These are phyloP conservation scores for Dryas alaskensis DNA, from an alignment of 306 rosid species.

Conservation along the genomic window DNA sequence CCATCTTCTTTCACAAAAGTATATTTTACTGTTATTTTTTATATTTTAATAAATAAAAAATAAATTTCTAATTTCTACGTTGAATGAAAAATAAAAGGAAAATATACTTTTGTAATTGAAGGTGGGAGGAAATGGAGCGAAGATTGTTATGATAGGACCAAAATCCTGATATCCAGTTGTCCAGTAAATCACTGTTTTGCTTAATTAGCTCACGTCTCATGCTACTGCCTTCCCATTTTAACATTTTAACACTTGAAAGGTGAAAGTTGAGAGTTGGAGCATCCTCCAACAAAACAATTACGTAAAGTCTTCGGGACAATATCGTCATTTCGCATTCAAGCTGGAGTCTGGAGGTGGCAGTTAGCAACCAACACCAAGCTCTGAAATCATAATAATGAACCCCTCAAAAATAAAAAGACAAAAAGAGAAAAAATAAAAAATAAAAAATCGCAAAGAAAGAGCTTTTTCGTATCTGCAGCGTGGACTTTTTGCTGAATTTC, in stretches of 20 bases:
- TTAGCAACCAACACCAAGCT: constrained; percentile 2
- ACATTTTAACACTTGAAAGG: neutral
- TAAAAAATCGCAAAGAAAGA: neutral
- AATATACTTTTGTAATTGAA: too few relatives aligned
- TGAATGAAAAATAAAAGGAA: too few relatives aligned
- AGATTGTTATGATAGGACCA: neutral
- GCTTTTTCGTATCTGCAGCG: constrained; percentile 36
- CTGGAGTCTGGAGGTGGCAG: neutral
- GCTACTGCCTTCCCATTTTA: neutral
- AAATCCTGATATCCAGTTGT: too few relatives aligned
- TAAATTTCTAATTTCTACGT: too few relatives aligned
- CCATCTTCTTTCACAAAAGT: too few relatives aligned
- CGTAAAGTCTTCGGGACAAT: constrained; percentile 19
- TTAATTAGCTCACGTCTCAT: too few relatives aligned
- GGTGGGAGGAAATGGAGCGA: too few relatives aligned
- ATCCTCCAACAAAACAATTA: neutral
- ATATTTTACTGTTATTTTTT: too few relatives aligned
- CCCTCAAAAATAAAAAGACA: neutral
- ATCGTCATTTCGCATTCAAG: neutral
- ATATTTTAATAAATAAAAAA: too few relatives aligned
- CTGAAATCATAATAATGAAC: neutral
- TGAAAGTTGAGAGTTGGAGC: neutral
- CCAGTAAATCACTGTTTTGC: neutral
- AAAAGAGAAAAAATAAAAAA: neutral
- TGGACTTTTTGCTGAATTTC: constrained; percentile 59